Percentiles rank a stretch among this genome's conserved stretches.
Evolutionary conservation across 352 stramenopile genomes (phyloP).

Genomic region (Bremia lactucae): DNA sequence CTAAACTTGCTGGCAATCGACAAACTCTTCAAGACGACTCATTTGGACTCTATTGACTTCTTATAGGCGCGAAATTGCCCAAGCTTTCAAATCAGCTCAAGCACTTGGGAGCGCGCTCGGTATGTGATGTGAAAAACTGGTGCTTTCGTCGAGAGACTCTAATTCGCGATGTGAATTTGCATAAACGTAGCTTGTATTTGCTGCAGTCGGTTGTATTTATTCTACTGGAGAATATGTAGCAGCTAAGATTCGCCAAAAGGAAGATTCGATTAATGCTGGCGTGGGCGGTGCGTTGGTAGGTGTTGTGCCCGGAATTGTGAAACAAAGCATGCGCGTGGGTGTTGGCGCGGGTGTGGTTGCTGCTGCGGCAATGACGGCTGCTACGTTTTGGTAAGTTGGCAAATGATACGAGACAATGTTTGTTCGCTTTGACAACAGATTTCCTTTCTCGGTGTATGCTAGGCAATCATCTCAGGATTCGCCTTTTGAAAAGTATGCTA

Average conservation of each 20-base stretch:
- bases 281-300: slow-evolving; percentile 55
- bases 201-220: slow-evolving; percentile 47
- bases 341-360: slow-evolving; percentile 35
- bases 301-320: slow-evolving; percentile 57
- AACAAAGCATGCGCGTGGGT: slow-evolving; percentile 63
- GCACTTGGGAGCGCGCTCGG: slow-evolving; percentile 63
- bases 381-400: slow-evolving; percentile 53
- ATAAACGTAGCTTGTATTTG: slow-evolving; percentile 52
- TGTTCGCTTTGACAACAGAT: slow-evolving; percentile 2
- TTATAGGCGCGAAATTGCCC: slow-evolving; percentile 57
- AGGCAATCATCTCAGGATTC: slow-evolving; percentile 37
- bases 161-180: too few relatives aligned
- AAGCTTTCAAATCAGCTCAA: slow-evolving; percentile 77
- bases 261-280: slow-evolving; percentile 55
- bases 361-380: slow-evolving; percentile 35
- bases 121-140: slow-evolving; percentile 21
- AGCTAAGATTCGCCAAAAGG: slow-evolving; percentile 56
- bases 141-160: too few relatives aligned
- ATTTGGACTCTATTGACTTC: not conserved
- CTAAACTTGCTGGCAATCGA: not conserved
- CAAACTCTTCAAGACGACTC: not conserved
- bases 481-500: slow-evolving; percentile 63
- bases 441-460: not conserved
- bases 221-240: slow-evolving; percentile 56
- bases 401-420: not conserved